Evolutionary conservation across 305 asterid species (phyloP), one percentile per base, ranked within the genome.

Genomic region (Lippia alba): DNA sequence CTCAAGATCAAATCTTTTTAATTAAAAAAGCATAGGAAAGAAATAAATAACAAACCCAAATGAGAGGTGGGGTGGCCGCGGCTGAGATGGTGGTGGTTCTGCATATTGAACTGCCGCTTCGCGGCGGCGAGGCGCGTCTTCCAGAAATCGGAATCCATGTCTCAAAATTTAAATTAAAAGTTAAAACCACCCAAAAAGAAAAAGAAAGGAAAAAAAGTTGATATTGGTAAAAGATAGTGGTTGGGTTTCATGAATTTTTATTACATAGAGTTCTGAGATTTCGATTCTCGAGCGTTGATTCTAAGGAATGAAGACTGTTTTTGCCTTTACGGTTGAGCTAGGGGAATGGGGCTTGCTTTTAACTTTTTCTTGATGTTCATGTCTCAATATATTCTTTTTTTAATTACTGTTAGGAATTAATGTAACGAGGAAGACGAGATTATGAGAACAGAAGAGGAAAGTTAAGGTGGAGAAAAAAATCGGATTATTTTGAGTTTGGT

Each of bases 71-170:
- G 44, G 34, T 70, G 78, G 76, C 64, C 49, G 64, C 53, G 70
- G 69, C 73, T 68, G 66, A 78, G 80, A 33, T 76, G 82, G 16
- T 80, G 83, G 64, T 79, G 79, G 71, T 73, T 86, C 82, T 86
- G 91, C 83, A 86, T 60, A 75, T 75, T 81, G 74, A 92, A 82
- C 66, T 87, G 98, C 67, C 91, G 80, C 83, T 90, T 90, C 24
- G 93, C 96, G 66, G 87, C 93, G n/a, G 91, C 88, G 50, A 89
- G 81, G 61, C 97, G 95, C 65, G 86, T 74, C 74, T 84, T 78
- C 92, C 96, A 86, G 76, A 88, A 87, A 76, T 90, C 94, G 34
- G 93, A 84, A 68, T 90, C 98, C 98, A 92, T 92, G 56, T 76
- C 45, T 14, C 17, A 16, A 9, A 36, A 0, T 6, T 18, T 36